Evolutionary conservation across 192 early-diverging fungal species (phyloP), one percentile per base, ranked within the genome.

Genomic region (Coemansia sp.): DNA sequence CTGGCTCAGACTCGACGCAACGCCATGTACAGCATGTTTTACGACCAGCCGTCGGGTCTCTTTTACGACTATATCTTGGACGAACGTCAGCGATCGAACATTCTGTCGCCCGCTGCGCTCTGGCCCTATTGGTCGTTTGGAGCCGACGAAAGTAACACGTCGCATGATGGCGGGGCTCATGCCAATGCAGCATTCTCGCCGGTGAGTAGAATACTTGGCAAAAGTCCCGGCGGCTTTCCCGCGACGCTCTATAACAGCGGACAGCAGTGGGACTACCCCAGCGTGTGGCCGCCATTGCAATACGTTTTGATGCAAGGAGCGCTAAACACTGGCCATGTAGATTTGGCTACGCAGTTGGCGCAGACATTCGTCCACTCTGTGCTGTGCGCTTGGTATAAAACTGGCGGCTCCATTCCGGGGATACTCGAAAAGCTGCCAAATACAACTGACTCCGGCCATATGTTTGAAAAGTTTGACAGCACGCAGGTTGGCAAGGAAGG

Each of bases 391-490:
- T 92, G 90, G 90, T 87, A 86, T 60, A 62, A 63, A 7, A 91
- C 90, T 10, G 90, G 90, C 29, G 90, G 90, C 10, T 74, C 69
- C 3, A 71, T 90, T 44, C 84, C 84, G 10, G 74, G 67, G 43
- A 43, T 87, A 15, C 63, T 87, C 12, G 62, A 69, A 1, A 70
- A 87, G 45, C 30, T 71, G 18, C 58, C 78, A 1, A 65, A 67
- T 35, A 39, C 55, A 6, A 84, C 53, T 0, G 90, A 90, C 61
- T 66, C 69, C 3, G 90, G 90, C 1, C 86, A 89, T 58, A 91
- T 92, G 74, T 91, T 90, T 83, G 90, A 92, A 80, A 92, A 92
- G 77, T 91, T 84, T 62, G 84, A 85, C 68, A 86, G 83, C n/a
- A 61, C 58, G 22, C n/a, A 38, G 1, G 35, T 88, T 0, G 87